phyloP scores from a whole-genome alignment of 208 protist species.

The Trypanosoma theileri region DNA sequence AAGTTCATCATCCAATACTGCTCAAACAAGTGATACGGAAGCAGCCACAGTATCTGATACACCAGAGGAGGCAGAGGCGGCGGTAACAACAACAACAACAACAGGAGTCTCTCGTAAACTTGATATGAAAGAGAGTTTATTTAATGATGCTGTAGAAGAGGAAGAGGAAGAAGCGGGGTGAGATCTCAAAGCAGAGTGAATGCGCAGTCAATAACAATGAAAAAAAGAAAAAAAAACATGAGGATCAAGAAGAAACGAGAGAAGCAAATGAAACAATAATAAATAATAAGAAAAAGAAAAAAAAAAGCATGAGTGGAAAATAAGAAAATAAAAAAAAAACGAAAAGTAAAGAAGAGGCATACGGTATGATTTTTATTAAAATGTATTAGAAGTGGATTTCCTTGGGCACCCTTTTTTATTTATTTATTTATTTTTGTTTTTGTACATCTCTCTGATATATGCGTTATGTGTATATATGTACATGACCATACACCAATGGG shows the following conservation, averaged over 20 bases:
- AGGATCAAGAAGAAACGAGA: neutral
- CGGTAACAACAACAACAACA: neutral
- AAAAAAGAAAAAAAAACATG: neutral
- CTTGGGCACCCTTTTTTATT: neutral
- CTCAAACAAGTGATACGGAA: neutral
- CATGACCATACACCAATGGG: too few relatives aligned
- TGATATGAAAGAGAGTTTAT: neutral
- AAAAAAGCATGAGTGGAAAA: neutral
- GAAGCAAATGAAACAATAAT: neutral
- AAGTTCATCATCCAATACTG: too few relatives aligned
- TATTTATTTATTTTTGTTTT: constrained; percentile 1
- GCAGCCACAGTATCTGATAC: neutral
- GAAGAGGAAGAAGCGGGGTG: neutral
- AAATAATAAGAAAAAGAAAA: neutral
- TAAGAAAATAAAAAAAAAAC: neutral
- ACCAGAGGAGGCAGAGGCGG: neutral
- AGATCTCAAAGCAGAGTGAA: neutral
- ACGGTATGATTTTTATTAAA: too few relatives aligned
- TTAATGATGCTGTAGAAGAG: neutral
- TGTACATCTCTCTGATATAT: too few relatives aligned
- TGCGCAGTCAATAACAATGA: neutral
- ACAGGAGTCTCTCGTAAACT: neutral
- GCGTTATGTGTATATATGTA: too few relatives aligned
- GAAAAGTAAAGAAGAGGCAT: too few relatives aligned
- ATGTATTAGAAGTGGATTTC: too few relatives aligned